These are phyloP conservation scores for Stephania yunnanensis DNA, from an alignment of 164 flowering plant genomes.

Conservation along the genomic window DNA sequence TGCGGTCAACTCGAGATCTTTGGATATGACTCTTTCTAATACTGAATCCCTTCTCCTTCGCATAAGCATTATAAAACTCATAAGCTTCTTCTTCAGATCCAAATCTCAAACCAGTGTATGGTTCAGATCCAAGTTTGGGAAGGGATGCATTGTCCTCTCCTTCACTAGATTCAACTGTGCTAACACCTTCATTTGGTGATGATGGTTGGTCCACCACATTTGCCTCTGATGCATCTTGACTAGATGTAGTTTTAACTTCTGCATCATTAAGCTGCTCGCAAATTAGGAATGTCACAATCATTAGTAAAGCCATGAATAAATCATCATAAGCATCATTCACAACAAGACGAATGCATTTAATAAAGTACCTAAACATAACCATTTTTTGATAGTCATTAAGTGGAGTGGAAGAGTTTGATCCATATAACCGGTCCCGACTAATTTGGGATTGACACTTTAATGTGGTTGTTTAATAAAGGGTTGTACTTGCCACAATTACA, in stretches of 20 bases:
- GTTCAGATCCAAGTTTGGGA: slow-evolving; percentile 16
- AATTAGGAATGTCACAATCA: background rate
- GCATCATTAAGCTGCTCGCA: slow-evolving; percentile 7
- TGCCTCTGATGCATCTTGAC: slow-evolving; percentile 10
- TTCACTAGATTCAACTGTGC: slow-evolving; percentile 9
- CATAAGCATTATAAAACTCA: slow-evolving; percentile 21
- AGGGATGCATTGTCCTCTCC: slow-evolving; percentile 12
- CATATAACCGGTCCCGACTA: too few relatives aligned
- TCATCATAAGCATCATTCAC: background rate
- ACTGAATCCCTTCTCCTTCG: slow-evolving; percentile 17
- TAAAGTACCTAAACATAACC: background rate
- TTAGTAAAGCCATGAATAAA: background rate
- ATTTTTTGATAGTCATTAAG: background rate
- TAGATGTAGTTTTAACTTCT: background rate
- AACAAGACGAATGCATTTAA: background rate
- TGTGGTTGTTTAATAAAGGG: too few relatives aligned
- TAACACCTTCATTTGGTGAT: slow-evolving; percentile 7
- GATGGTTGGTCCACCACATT: background rate
- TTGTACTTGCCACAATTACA: too few relatives aligned
- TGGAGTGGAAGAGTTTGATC: too few relatives aligned
- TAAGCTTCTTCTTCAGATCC: slow-evolving; percentile 17
- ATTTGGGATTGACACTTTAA: too few relatives aligned
- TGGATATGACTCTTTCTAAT: slow-evolving; percentile 17
- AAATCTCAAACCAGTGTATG: slow-evolving; percentile 10
- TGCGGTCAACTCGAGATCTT: slow-evolving; percentile 15